phyloP scores from a whole-genome alignment of 768 basidiomycete genomes.

The Amanita jacksonii region DNA sequence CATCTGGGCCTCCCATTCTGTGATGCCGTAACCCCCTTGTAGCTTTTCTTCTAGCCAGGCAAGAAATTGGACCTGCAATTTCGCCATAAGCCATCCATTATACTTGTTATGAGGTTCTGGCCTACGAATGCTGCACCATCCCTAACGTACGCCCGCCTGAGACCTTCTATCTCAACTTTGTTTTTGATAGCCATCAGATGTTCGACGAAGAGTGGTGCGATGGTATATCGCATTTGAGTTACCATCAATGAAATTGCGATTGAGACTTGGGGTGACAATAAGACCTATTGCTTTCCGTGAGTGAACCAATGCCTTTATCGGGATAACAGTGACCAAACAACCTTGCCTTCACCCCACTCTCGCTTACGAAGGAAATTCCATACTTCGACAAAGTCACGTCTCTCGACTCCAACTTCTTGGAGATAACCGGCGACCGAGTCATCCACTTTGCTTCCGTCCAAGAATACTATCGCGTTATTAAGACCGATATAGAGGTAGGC shows the following conservation, averaged over 20 bases:
- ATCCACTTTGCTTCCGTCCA: slow-evolving; percentile 59
- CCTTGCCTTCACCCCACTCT: slow-evolving; percentile 75
- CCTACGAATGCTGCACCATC: slow-evolving; percentile 82
- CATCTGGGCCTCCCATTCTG: slow-evolving; percentile 88
- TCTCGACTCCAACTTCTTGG: slow-evolving; percentile 41
- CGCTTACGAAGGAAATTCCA: slow-evolving; percentile 70
- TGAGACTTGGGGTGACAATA: slow-evolving; percentile 66
- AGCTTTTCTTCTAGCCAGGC: slow-evolving; percentile 87
- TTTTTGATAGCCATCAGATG: slow-evolving; percentile 86
- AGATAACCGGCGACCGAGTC: slow-evolving; percentile 52
- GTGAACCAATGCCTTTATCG: too few relatives aligned
- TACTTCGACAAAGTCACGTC: slow-evolving; percentile 63
- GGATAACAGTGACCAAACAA: too few relatives aligned
- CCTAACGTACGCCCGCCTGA: slow-evolving; percentile 76
- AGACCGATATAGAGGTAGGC: slow-evolving; percentile 72
- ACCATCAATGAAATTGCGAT: slow-evolving; percentile 83
- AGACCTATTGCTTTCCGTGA: slow-evolving; percentile 30
- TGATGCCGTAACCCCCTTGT: slow-evolving; percentile 67
- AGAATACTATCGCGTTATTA: slow-evolving; percentile 59
- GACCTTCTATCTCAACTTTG: slow-evolving; percentile 70
- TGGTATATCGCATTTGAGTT: slow-evolving; percentile 72
- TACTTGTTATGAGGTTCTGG: background rate
- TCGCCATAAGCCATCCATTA: slow-evolving; percentile 8
- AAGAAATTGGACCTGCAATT: slow-evolving; percentile 73
- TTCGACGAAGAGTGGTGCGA: slow-evolving; percentile 62